Conservation (phyloP, 495 filamentous ascomycete genomes). For the Podospora fimiseda region DNA sequence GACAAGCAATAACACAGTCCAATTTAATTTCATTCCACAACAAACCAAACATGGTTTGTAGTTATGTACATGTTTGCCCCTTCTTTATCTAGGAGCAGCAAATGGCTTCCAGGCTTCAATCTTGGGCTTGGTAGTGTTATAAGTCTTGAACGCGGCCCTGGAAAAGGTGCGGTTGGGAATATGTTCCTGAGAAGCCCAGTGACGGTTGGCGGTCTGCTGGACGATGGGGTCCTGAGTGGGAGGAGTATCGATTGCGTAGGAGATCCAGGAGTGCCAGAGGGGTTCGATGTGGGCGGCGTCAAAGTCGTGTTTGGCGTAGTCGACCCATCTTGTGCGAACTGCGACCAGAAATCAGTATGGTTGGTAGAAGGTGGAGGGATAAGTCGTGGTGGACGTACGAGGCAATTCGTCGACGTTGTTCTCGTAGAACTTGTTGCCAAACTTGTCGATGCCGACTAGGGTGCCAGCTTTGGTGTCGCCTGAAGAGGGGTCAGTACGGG, state of each 20-base stretch:
- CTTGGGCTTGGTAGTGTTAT: conserved; percentile 60
- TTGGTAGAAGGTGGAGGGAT: too few relatives aligned
- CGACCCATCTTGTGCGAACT: conserved; percentile 98
- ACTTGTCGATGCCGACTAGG: conserved; percentile 78
- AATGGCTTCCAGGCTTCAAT: conserved; percentile 34
- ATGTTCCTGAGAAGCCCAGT: conserved; percentile 69
- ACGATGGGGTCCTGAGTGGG: conserved; percentile 65
- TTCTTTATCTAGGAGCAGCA: conserved; percentile 28
- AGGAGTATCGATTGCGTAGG: conserved; percentile 84
- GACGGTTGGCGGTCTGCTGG: conserved; percentile 51
- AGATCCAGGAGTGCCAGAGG: conserved; percentile 97
- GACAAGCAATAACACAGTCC: too few relatives aligned
- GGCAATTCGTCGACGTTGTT: conserved; percentile 85
- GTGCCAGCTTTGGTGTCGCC: conserved; percentile 96
- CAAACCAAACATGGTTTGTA: too few relatives aligned
- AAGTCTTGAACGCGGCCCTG: conserved; percentile 80
- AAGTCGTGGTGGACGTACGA: too few relatives aligned
- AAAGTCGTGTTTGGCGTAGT: conserved; percentile 83
- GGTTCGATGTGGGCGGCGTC: conserved; percentile 88
- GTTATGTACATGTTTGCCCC: too few relatives aligned
- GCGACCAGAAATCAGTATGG: conserved; percentile 6
- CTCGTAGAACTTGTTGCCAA: conserved; percentile 96
- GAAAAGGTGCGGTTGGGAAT: conserved; percentile 65
- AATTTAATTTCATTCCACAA: too few relatives aligned
- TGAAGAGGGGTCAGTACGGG: too few relatives aligned